These are phyloP conservation scores for Cruciata laevipes DNA, from an alignment of 257 asterid species.

Conservation along the genomic window DNA sequence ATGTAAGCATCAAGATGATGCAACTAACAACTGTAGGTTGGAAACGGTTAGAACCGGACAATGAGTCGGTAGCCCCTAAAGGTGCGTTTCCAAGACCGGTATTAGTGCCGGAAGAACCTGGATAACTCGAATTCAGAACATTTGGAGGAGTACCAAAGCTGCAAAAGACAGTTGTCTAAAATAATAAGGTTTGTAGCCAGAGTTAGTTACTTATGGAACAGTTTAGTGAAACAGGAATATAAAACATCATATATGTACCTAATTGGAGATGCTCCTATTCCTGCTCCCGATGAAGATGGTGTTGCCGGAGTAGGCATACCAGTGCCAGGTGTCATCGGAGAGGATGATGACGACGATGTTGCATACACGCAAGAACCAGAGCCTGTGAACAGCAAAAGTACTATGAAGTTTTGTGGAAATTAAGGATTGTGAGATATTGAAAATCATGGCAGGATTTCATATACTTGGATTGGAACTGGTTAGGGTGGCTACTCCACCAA, in stretches of 20 bases:
- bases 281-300: conserved; percentile 27
- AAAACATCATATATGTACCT: conserved; percentile 24
- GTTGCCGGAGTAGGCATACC: conserved; percentile 15
- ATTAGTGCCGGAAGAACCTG: conserved; percentile 41
- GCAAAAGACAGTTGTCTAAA: conserved; percentile 16
- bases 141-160: conserved; percentile 52
- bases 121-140: conserved; percentile 34
- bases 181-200: conserved; percentile 6
- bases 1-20: conserved; percentile 27
- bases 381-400: conserved; percentile 36
- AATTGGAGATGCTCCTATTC: conserved; percentile 43
- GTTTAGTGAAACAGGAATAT: background rate
- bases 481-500: conserved; percentile 67
- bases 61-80: conserved; percentile 21
- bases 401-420: background rate
- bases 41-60: conserved; percentile 31
- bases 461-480: conserved; percentile 79
- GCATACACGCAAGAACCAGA: conserved; percentile 66
- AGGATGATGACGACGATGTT: conserved; percentile 33
- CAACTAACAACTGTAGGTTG: conserved; percentile 37
- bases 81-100: conserved; percentile 45
- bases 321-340: conserved; percentile 38
- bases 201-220: background rate
- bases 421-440: background rate
- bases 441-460: conserved; percentile 12